phyloP scores from a whole-genome alignment of 176 grass and related monocot species.

The Zea mays region DNA sequence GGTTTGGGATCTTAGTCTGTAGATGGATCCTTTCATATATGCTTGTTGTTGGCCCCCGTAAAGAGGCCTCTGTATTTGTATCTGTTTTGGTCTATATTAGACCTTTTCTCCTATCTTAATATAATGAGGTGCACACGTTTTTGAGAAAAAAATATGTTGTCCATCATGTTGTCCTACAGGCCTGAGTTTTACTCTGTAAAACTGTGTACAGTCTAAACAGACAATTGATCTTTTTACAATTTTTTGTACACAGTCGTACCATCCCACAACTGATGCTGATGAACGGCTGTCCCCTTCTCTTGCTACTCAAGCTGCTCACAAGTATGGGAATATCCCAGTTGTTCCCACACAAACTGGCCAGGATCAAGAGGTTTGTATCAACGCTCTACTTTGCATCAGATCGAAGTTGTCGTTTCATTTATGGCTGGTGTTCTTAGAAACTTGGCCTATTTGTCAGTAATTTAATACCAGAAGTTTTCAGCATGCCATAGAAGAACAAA shows the following conservation, averaged over 20 bases:
- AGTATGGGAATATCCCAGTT: constrained; percentile 67
- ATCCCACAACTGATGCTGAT: constrained; percentile 56
- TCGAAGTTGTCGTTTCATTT: background rate
- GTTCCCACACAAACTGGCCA: constrained; percentile 60
- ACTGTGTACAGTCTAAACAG: constrained; percentile 58
- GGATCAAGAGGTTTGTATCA: constrained; percentile 70
- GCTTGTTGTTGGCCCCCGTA: too few species aligned
- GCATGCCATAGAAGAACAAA: background rate
- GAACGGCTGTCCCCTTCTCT: constrained; percentile 63
- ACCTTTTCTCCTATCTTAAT: too few species aligned
- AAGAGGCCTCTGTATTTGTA: too few species aligned
- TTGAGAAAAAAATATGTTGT: background rate
- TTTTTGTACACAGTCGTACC: constrained; percentile 68
- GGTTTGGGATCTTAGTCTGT: too few species aligned
- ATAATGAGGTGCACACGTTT: too few species aligned
- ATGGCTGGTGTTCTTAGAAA: background rate
- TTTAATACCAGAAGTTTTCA: background rate
- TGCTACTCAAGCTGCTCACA: constrained; percentile 49
- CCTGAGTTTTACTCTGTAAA: background rate
- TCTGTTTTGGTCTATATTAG: too few species aligned
- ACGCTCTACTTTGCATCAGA: constrained; percentile 5
- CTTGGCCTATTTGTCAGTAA: background rate
- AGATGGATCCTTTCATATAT: too few species aligned
- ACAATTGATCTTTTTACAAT: constrained; percentile 50
- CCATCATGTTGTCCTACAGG: background rate